Base-by-base conservation (phyloP, 768 basidiomycete species). In the Pisolithus albus region DNA sequence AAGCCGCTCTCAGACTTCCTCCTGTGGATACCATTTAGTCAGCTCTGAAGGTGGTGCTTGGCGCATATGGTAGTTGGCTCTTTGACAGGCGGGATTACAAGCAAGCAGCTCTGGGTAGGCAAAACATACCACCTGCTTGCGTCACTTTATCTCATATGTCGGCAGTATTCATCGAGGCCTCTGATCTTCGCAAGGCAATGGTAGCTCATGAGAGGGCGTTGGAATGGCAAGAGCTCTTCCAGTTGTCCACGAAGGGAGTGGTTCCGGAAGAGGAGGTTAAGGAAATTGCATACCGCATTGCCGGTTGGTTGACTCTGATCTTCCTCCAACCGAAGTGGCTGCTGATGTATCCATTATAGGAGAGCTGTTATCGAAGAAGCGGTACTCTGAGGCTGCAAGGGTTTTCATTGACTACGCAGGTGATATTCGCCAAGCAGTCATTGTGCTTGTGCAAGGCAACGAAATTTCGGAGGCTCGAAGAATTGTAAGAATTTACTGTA, bases 181-280 rank as follows among this genome's bases (percentile, higher is more conserved):
- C 69, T 4, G 74, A 80, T 49, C 68, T 72, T 1, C 63, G 74
- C 5, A 92, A 91, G 54, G 91, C 94, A 1, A 83, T 99, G 79
- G 75, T 86, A 8, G 84, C 94, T 0, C 83, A 93, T 60, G 94
- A 97, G 66, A 86, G 84, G 51, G 87, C 88, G 0, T 71, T 92
- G 30, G 81, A 87, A 49, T 99, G 95, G 95, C 84, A 87, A 60
- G 92, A 94, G 56, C 72, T 96, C 0, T 97, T 99, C 65, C 83
- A 88, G 23, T 71, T 96, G 24, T 87, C 87, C 3, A 59, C 78
- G 19, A 73, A 73, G 24, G 74, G 79, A 45, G 69, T 75, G 2
- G 59, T 80, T 9, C 52, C 74, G 0, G 68, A 70, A 26, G 82
- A 85, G 11, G 83, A 88, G 41, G 62, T 91, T 9, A 64, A 70